phyloP scores from a whole-genome alignment of 208 protist genomes.

The Leishmania tarentolae region DNA sequence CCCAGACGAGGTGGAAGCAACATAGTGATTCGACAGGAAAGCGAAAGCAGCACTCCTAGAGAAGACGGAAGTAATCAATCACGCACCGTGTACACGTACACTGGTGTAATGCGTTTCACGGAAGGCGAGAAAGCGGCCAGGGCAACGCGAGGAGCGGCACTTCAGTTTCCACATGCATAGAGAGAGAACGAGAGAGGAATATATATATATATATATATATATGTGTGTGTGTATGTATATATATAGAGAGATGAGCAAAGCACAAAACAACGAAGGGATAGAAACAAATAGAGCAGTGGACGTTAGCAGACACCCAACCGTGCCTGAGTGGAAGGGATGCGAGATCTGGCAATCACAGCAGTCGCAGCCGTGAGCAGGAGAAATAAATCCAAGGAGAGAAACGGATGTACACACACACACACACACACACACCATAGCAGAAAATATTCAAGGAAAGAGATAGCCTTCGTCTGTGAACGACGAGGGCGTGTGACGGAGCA shows the following conservation, averaged over 20 bases:
- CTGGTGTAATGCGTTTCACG: neutral
- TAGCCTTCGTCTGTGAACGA: neutral
- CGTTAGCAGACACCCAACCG: neutral
- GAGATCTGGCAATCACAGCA: neutral
- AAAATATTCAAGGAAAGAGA: neutral
- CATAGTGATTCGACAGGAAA: neutral
- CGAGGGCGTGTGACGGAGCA: neutral
- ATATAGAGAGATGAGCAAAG: too few species aligned
- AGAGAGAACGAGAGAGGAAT: too few species aligned
- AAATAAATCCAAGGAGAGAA: neutral
- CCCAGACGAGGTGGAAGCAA: neutral
- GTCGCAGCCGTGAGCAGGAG: neutral
- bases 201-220: too few species aligned
- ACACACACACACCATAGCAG: neutral
- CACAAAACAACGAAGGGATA: too few species aligned
- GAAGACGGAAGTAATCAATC: neutral
- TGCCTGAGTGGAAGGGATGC: neutral
- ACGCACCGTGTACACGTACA: constrained; percentile 1
- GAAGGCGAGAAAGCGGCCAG: neutral
- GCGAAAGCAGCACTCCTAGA: neutral
- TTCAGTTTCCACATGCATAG: too few species aligned
- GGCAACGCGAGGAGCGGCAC: neutral
- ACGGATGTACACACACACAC: too few species aligned
- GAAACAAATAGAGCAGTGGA: neutral
- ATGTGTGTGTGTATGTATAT: too few species aligned